Evolutionary conservation across 257 asterid genomes (phyloP).

Genomic region (Scutellaria baicalensis): DNA sequence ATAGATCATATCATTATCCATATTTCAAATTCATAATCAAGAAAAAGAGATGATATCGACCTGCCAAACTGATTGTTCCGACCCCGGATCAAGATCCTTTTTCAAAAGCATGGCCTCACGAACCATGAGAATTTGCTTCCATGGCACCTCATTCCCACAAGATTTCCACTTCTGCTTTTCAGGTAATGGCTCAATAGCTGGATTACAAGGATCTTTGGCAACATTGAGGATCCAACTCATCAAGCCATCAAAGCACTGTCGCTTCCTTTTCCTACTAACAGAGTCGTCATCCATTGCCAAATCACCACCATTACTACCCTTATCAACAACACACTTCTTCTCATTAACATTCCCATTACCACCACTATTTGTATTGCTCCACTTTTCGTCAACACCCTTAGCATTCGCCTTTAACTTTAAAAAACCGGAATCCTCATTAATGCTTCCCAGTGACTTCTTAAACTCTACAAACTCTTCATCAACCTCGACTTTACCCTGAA

Average conservation of each 20-base stretch:
- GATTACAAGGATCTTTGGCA: slow-evolving; percentile 64
- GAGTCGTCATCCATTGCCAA: slow-evolving; percentile 10
- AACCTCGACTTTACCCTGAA: slow-evolving; percentile 30
- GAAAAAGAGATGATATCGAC: slow-evolving; percentile 23
- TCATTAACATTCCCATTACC: slow-evolving; percentile 12
- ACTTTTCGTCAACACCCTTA: slow-evolving; percentile 6
- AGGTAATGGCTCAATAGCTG: slow-evolving; percentile 40
- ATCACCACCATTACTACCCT: slow-evolving; percentile 12
- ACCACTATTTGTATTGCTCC: neutral
- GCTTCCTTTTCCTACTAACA: slow-evolving; percentile 49
- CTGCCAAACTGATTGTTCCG: slow-evolving; percentile 46
- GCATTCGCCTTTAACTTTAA: slow-evolving; percentile 10
- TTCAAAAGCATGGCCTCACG: slow-evolving; percentile 50
- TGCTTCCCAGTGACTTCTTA: slow-evolving; percentile 17
- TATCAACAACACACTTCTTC: neutral
- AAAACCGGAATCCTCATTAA: slow-evolving; percentile 13
- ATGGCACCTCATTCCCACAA: slow-evolving; percentile 40
- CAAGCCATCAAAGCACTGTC: slow-evolving; percentile 26
- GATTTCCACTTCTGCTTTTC: slow-evolving; percentile 65
- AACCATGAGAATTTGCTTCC: slow-evolving; percentile 67
- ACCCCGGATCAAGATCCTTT: slow-evolving; percentile 34
- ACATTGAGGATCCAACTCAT: slow-evolving; percentile 54
- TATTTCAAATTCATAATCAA: neutral
- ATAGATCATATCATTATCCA: neutral
- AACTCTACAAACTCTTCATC: slow-evolving; percentile 18